These are phyloP conservation scores for Pythium myriotylum DNA, from an alignment of 352 stramenopile species.

Conservation along the genomic window DNA sequence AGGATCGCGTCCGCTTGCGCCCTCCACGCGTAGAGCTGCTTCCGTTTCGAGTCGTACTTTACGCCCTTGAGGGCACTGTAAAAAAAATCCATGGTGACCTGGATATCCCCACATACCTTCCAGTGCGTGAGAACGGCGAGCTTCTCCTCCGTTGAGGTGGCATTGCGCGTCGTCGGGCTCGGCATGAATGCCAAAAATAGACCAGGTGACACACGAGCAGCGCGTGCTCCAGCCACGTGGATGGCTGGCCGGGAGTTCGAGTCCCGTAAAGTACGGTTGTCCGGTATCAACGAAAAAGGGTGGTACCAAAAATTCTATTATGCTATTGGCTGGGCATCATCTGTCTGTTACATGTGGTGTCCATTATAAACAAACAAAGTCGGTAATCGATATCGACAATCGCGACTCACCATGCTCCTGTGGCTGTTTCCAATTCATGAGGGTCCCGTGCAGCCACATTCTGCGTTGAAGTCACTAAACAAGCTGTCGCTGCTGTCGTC, in stretches of 20 bases:
- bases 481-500: too few species aligned
- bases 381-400: too few species aligned
- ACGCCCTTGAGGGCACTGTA: background rate
- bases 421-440: too few species aligned
- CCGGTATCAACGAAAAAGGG: background rate
- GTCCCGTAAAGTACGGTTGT: background rate
- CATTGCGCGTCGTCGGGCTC: background rate
- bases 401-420: too few species aligned
- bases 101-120: conserved; percentile 1
- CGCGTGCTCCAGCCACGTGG: too few species aligned
- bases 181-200: background rate
- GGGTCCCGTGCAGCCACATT: too few species aligned
- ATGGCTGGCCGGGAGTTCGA: background rate
- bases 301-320: conserved; percentile 1
- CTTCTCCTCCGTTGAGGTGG: background rate
- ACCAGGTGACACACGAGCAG: too few species aligned
- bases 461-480: too few species aligned
- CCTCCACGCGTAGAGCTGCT: background rate
- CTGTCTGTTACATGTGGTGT: conserved; percentile 6
- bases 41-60: background rate
- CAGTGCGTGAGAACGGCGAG: background rate
- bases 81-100: conserved; percentile 1
- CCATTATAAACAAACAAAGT: conserved; percentile 7
- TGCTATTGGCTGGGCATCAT: background rate
- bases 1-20: background rate